Base-by-base conservation (phyloP, 2,329 filamentous ascomycete genomes). In the Trichothecium roseum region DNA sequence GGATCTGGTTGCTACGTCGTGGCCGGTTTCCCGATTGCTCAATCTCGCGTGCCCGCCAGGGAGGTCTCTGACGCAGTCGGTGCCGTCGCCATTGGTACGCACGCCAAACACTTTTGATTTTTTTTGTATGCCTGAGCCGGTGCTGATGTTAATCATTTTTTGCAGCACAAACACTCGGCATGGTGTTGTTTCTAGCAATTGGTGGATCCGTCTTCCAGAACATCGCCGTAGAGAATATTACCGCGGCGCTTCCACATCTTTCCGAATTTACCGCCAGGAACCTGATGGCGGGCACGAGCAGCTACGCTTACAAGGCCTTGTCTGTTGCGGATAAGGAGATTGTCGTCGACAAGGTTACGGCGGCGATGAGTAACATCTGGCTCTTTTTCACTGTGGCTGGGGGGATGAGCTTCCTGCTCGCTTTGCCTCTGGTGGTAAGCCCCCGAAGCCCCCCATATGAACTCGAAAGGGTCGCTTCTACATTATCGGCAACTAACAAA, bases 1-100 rank as follows among this genome's bases (percentile, higher is more conserved):
- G 63, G 64, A 3, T 47, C 47, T 4, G 63, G 63, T 4, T 48
- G 44, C 15, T 59, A 51, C 39, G 44, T 55, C 9, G 55, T 61
- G 34, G 55, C 59, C 4, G 48, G 48, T 2, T 60, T 59, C 38
- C 44, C 57, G 4, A 52, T 64, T 18, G 53, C 49, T 1, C 56
- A 61, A 32, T 45, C 52, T 0, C 52, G 52, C 6, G 58, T 57
- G 5, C 39, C 46, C 2, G 42, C 49, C 3, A 37, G 46, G 2
- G 49, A 57, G 9, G 45, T 59, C 5, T 36, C 55, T 3, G 43
- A 50, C 17, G 49, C 49, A 3, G 52, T 63, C 17, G 50, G 57
- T 2, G 56, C 54, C 43, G 56, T 59, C 39, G 55, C 46, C 10
- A 45, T 53, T n/a, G 48, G 48, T 46, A 30, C 20, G 20, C 10